Evolutionary conservation across 2,329 filamentous ascomycete species (phyloP).

Genomic region (Colletotrichum godetiae): DNA sequence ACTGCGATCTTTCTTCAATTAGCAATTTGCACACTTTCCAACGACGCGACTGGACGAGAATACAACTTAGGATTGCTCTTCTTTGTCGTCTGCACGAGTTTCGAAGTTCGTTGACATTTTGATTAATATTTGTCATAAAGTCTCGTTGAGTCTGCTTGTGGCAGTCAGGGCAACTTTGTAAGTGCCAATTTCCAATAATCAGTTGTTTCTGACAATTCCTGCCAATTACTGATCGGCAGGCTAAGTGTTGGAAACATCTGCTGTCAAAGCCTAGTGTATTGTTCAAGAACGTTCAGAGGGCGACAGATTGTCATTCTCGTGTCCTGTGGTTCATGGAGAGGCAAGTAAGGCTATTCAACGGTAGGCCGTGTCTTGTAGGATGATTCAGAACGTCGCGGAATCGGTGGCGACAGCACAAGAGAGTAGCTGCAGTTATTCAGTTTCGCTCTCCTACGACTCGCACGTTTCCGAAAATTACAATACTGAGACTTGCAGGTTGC

Average conservation of each 20-base stretch:
- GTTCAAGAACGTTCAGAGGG: not conserved
- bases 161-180: too few species aligned
- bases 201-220: not conserved
- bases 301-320: not conserved
- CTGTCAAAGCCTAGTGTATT: not conserved
- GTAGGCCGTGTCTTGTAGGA: not conserved
- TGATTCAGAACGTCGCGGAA: not conserved
- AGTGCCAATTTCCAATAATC: too few species aligned
- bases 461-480: not conserved
- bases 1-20: not conserved
- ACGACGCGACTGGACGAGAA: not conserved
- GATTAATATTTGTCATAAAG: too few species aligned
- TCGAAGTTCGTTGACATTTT: not conserved
- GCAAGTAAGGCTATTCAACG: not conserved
- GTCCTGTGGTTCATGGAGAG: not conserved
- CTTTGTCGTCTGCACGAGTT: not conserved
- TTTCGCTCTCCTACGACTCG: not conserved
- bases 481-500: not conserved
- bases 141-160: too few species aligned
- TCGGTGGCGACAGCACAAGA: not conserved
- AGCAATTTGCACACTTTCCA: not conserved
- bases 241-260: not conserved
- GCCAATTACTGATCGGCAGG: too few species aligned
- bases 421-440: not conserved
- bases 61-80: not conserved